Conservation (phyloP, 129 eudicot species). For the Artemisia tridentata region DNA sequence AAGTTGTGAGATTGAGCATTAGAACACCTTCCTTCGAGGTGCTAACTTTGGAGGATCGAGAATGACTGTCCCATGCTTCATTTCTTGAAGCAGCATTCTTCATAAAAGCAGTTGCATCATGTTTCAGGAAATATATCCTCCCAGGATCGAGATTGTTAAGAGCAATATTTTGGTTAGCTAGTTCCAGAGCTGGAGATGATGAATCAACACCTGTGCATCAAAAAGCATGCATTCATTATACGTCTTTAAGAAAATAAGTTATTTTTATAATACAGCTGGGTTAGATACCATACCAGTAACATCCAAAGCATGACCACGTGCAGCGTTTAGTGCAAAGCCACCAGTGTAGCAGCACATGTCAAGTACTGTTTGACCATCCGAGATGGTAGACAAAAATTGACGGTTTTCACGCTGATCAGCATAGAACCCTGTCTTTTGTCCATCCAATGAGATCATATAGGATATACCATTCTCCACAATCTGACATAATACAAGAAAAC, state of each 20-base stretch:
- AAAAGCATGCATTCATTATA: background rate
- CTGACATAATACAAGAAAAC: constrained; percentile 34
- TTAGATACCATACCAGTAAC: constrained; percentile 61
- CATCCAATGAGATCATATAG: constrained; percentile 81
- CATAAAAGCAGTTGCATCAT: constrained; percentile 78
- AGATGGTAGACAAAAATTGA: constrained; percentile 60
- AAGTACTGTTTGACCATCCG: constrained; percentile 68
- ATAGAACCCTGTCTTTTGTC: constrained; percentile 97
- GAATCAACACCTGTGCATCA: constrained; percentile 74
- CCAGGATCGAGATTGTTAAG: constrained; percentile 66
- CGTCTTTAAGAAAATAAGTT: background rate
- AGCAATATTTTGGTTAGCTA: constrained; percentile 68
- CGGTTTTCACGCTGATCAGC: constrained; percentile 99
- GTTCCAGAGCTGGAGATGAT: constrained; percentile 77
- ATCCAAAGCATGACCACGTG: constrained; percentile 67
- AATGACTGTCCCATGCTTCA: constrained; percentile 80
- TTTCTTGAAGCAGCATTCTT: constrained; percentile 53
- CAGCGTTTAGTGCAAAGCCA: constrained; percentile 92
- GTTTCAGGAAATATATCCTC: constrained; percentile 49
- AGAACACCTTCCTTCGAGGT: constrained; percentile 74
- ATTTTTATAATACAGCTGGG: background rate
- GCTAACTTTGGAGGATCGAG: constrained; percentile 93
- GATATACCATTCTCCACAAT: constrained; percentile 83
- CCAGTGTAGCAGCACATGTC: constrained; percentile 97
- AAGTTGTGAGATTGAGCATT: background rate